Percentiles rank a stretch among this genome's conserved stretches.
phyloP scores from a whole-genome alignment of 225 moss, liverwort and hornwort species.

The Rhytidiadelphus loreus region DNA sequence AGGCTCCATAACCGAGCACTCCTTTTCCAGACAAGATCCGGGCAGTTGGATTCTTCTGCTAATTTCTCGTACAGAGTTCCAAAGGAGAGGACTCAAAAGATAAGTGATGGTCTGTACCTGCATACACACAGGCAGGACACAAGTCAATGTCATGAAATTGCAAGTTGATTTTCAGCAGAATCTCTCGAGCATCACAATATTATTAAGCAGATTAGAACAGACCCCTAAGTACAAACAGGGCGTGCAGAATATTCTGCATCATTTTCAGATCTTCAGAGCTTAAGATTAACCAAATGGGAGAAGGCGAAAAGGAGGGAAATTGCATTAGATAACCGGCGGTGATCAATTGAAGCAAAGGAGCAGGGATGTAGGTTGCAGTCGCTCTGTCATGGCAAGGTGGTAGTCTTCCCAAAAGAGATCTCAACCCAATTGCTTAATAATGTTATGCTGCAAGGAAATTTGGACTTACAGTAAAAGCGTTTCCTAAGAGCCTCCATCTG shows the following conservation, averaged over 20 bases:
- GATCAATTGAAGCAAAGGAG: neutral
- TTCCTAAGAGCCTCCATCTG: conserved; percentile 38
- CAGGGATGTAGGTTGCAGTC: neutral
- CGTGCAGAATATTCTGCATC: neutral
- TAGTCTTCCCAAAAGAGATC: neutral
- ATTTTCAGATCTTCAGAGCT: neutral
- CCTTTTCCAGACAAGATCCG: conserved; percentile 40
- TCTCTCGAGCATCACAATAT: neutral
- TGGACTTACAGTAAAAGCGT: conserved; percentile 35
- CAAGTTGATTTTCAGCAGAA: neutral
- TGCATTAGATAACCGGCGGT: neutral
- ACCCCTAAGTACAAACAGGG: neutral
- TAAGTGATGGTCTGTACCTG: conserved; percentile 67
- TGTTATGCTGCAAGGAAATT: neutral
- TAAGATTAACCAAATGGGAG: neutral
- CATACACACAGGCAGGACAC: neutral
- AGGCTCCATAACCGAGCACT: conserved; percentile 82
- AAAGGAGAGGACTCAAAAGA: conserved; percentile 63
- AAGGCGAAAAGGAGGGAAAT: neutral
- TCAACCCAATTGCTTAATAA: neutral
- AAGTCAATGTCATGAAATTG: neutral
- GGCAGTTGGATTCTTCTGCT: conserved; percentile 24
- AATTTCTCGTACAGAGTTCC: conserved; percentile 15
- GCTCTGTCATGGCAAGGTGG: neutral
- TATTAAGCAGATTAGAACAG: neutral